A percentile compares a stretch with the other conserved stretches of the same genome.
These are phyloP conservation scores for Pisolithus albus DNA, from an alignment of 768 basidiomycete species.

Conservation along the genomic window DNA sequence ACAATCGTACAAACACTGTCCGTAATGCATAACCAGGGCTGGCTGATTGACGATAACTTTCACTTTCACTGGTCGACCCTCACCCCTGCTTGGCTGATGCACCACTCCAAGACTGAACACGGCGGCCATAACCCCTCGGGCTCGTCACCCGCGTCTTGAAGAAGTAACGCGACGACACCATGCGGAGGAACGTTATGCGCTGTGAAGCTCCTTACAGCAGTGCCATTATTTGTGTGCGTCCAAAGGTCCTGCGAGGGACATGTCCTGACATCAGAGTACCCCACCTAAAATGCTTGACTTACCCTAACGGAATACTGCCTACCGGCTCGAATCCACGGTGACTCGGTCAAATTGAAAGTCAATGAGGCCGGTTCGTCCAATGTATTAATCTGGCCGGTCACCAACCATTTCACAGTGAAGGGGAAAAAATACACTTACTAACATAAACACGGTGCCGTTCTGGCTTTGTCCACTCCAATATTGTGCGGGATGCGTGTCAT, in stretches of 20 bases:
- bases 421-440: constrained; percentile 33
- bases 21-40: constrained; percentile 19
- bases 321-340: constrained; percentile 65
- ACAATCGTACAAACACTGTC: constrained; percentile 1
- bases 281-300: constrained; percentile 12
- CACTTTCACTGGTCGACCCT: constrained; percentile 21
- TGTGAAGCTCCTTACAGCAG: constrained; percentile 53
- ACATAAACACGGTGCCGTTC: constrained; percentile 63
- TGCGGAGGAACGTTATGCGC: constrained; percentile 52
- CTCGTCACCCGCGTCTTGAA: constrained; percentile 63
- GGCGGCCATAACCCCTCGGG: constrained; percentile 51
- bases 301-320: constrained; percentile 60
- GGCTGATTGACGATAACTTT: constrained; percentile 17
- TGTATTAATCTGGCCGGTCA: constrained; percentile 47
- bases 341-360: constrained; percentile 60
- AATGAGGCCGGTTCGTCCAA: constrained; percentile 49
- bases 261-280: background rate
- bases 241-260: constrained; percentile 50
- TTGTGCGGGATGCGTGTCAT: constrained; percentile 52
- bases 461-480: constrained; percentile 65
- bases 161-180: constrained; percentile 60
- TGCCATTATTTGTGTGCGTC: constrained; percentile 67
- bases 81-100: constrained; percentile 54
- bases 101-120: constrained; percentile 52
- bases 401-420: background rate